Base-by-base conservation (phyloP, 768 basidiomycete genomes). In the Lactarius tabidus region DNA sequence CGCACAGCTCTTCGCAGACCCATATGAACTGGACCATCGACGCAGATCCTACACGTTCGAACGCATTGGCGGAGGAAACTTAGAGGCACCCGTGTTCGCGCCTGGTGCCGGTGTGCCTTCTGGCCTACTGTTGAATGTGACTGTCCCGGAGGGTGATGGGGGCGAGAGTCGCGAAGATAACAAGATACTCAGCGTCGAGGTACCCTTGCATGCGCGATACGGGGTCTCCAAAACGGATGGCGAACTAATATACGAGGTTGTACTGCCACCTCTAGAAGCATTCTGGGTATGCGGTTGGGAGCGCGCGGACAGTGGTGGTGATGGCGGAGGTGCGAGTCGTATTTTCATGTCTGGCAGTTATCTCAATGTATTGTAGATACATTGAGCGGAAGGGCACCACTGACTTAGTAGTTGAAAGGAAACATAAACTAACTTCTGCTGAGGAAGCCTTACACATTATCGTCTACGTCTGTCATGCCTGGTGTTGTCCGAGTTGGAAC, bases 191-290 rank as follows among this genome's bases (percentile, higher is more conserved):
- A 52, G 31, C 31, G 18, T 62, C 26, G 39, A 62, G 17, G 61
- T 66, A 15, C 65, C 60, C 1, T n/a, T 66, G 8, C 65, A 58
- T 8, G 65, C 60, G 23, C 48, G 65, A 58, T 66, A 66, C 23
- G 65, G 51, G 39, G 51, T 54, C 31, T 60, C 60, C 6, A 62
- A 54, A 28, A 18, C 2, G 2, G 61, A 7, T 15, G 65, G 28
- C 2, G 35, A 66, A 17, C 26, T 62, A 28, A 43, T 62, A 7
- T 41, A 62, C 5, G 41, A 66, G 8, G 65, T 66, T 17, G 26
- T 58, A n/a, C 36, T 62, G 26, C 57, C 35, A 7, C 65, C 60
- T 1, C 57, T 52, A 4, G 39, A 58, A 7, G 65, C 57, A n/a
- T 66, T 66, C 39, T 66, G 65, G 65, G 57, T 51, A 35, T 59